Conservation (phyloP, 1,284 basidiomycete genomes). For the Cutaneotrichosporon cyanovorans region DNA sequence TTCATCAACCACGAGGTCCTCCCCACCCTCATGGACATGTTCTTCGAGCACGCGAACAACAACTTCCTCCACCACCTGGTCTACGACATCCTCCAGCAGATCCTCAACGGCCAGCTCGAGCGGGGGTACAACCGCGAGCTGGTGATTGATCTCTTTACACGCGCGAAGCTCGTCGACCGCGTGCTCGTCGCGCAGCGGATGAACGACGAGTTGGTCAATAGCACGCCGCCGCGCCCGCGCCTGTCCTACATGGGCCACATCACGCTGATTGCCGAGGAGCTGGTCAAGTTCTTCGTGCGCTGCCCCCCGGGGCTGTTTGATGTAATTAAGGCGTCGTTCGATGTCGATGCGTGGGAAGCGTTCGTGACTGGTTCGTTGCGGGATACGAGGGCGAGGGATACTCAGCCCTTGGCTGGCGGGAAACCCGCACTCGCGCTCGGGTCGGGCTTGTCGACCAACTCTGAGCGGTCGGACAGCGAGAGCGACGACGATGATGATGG, state of each 20-base stretch:
- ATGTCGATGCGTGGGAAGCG: slow-evolving; percentile 74
- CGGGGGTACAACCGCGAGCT: slow-evolving; percentile 71
- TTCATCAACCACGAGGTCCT: slow-evolving; percentile 67
- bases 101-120: slow-evolving; percentile 77
- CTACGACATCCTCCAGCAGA: slow-evolving; percentile 93
- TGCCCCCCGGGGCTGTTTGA: slow-evolving; percentile 73
- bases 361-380: slow-evolving; percentile 74
- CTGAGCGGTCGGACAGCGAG: slow-evolving; percentile 19
- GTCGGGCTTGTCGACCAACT: slow-evolving; percentile 7
- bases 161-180: slow-evolving; percentile 67
- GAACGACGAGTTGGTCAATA: slow-evolving; percentile 53
- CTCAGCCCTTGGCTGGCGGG: slow-evolving; percentile 70
- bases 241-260: slow-evolving; percentile 97
- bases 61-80: slow-evolving; percentile 97
- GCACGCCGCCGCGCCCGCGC: slow-evolving; percentile 49
- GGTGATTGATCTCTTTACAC: slow-evolving; percentile 68
- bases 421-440: slow-evolving; percentile 33
- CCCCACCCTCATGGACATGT: slow-evolving; percentile 70
- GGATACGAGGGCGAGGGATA: slow-evolving; percentile 76
- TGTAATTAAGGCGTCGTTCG: slow-evolving; percentile 58
- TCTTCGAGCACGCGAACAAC: slow-evolving; percentile 95
- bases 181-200: slow-evolving; percentile 73
- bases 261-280: slow-evolving; percentile 61
- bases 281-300: slow-evolving; percentile 54
- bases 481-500: slow-evolving; percentile 31